Evolutionary conservation across 768 basidiomycete genomes (phyloP).

Genomic region (Auricularia heimuer): DNA sequence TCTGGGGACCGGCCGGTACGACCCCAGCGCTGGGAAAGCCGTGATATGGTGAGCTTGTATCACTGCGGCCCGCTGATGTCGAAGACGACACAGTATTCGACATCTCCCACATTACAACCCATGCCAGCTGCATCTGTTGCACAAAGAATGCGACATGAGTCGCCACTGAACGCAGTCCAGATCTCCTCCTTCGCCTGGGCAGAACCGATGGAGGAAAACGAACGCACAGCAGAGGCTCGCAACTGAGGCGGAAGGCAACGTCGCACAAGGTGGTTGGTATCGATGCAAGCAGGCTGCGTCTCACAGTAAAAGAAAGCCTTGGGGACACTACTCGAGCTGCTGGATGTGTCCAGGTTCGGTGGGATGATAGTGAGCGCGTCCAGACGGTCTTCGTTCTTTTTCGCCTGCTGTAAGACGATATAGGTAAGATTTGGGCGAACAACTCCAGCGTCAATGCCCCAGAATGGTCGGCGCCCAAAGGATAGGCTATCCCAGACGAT

Average conservation of each 20-base stretch:
- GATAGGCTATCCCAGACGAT: slow-evolving; percentile 18
- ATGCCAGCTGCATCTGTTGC: slow-evolving; percentile 17
- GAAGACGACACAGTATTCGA: slow-evolving; percentile 6
- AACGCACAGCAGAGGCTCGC: slow-evolving; percentile 11
- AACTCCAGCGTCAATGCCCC: slow-evolving; percentile 23
- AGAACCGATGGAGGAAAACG: slow-evolving; percentile 14
- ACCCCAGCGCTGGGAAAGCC: neutral
- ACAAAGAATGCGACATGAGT: slow-evolving; percentile 12
- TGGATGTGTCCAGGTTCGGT: slow-evolving; percentile 4
- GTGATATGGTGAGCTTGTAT: neutral
- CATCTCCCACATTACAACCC: slow-evolving; percentile 16
- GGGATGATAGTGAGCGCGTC: slow-evolving; percentile 16
- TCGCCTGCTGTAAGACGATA: slow-evolving; percentile 9
- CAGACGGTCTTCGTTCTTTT: slow-evolving; percentile 10
- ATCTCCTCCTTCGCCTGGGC: slow-evolving; percentile 12
- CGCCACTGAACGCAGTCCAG: slow-evolving; percentile 15
- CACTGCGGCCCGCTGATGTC: neutral
- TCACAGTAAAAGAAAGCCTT: slow-evolving; percentile 18
- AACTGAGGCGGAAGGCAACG: slow-evolving; percentile 16
- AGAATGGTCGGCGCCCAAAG: slow-evolving; percentile 24
- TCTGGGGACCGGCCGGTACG: neutral
- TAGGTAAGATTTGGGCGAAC: slow-evolving; percentile 20
- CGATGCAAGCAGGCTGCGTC: slow-evolving; percentile 9
- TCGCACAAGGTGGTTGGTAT: slow-evolving; percentile 11
- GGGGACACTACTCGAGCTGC: slow-evolving; percentile 7